Percentiles rank a stretch among this genome's conserved stretches.
Evolutionary conservation across 108 stramenopile species (phyloP).

Genomic region (Aurantiochytrium sp.): DNA sequence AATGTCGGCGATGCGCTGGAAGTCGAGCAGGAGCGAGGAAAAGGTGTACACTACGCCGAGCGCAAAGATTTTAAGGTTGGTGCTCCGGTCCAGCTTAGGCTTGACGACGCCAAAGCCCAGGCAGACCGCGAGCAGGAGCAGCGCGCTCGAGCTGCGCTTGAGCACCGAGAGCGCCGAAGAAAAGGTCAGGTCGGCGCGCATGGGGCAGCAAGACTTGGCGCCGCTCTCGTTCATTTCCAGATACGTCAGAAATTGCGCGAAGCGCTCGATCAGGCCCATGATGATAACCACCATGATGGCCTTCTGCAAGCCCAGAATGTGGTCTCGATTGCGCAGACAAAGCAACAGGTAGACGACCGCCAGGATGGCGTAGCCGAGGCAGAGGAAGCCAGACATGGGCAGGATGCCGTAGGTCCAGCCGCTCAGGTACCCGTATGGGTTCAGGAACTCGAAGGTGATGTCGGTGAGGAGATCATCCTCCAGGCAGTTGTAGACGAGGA

Average conservation of each 20-base stretch:
- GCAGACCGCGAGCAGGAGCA: slow-evolving; percentile 9
- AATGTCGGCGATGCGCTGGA: neutral
- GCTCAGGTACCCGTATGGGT: slow-evolving; percentile 15
- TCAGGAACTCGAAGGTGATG: neutral
- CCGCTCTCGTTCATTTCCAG: slow-evolving; percentile 23
- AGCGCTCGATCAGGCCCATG: neutral
- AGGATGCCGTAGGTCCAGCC: slow-evolving; percentile 21
- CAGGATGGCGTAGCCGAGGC: neutral
- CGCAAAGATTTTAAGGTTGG: slow-evolving; percentile 10
- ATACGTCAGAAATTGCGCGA: neutral
- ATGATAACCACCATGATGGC: neutral
- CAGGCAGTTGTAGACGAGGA: neutral
- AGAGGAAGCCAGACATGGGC: slow-evolving; percentile 13
- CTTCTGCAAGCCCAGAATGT: neutral
- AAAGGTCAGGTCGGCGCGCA: slow-evolving; percentile 25
- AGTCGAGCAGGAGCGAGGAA: neutral
- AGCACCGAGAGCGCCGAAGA: slow-evolving; percentile 5
- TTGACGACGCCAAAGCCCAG: slow-evolving; percentile 29
- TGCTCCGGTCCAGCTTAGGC: neutral
- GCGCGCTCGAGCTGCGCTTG: neutral
- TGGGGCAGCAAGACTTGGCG: neutral
- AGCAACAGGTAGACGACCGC: neutral
- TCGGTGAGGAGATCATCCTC: neutral
- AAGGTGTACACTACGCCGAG: slow-evolving; percentile 9
- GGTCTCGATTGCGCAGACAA: neutral